Conservation (phyloP, 2,329 filamentous ascomycete species). For the Cytospora mali region DNA sequence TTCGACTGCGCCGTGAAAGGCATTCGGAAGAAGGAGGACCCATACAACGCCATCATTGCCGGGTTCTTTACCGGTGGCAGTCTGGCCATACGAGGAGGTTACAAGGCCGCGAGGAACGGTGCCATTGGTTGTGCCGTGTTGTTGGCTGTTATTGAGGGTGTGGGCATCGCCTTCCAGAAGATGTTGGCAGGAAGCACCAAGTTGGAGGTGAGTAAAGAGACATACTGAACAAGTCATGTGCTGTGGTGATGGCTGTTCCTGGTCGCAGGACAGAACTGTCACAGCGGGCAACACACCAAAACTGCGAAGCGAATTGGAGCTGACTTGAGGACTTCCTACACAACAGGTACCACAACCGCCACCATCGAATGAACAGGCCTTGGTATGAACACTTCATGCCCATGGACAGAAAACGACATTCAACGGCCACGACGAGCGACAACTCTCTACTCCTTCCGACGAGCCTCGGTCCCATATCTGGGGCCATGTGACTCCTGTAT, state of each 20-base stretch:
- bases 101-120: slow-evolving; percentile 89
- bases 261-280: too few relatives aligned
- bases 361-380: slow-evolving; percentile 15
- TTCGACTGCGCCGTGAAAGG: slow-evolving; percentile 98
- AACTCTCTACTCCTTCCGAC: slow-evolving; percentile 25
- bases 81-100: slow-evolving; percentile 87
- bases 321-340: neutral
- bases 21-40: slow-evolving; percentile 92
- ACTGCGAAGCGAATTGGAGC: neutral
- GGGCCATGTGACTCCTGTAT: slow-evolving; percentile 17
- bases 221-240: neutral
- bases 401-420: neutral
- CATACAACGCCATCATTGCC: slow-evolving; percentile 96
- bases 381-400: slow-evolving; percentile 13
- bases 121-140: slow-evolving; percentile 95
- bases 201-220: slow-evolving; percentile 64
- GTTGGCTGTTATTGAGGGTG: slow-evolving; percentile 94
- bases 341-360: slow-evolving; percentile 24
- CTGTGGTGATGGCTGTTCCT: neutral
- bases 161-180: slow-evolving; percentile 92
- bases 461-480: neutral
- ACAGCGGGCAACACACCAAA: too few relatives aligned
- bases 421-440: neutral
- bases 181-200: slow-evolving; percentile 91
- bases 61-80: slow-evolving; percentile 96